Conservation (phyloP, 139 green algal genomes). For the Chlamydomonas sphaeroides region DNA sequence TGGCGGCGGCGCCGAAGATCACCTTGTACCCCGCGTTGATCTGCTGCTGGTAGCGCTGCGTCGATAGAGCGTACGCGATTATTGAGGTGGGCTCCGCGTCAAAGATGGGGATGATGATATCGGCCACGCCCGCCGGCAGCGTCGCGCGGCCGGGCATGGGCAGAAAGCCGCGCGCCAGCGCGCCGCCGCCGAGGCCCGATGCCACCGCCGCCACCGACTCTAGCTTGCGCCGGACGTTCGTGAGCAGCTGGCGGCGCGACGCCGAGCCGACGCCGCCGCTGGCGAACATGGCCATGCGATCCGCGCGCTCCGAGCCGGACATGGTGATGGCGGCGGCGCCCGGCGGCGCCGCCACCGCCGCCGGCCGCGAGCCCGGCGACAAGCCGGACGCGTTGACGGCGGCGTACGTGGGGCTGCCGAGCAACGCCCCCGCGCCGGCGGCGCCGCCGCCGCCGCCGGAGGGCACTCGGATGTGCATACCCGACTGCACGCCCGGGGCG, state of each 20-base stretch:
- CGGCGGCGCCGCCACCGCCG: not conserved
- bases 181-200: not conserved
- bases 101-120: conserved; percentile 60
- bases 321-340: not conserved
- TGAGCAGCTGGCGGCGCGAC: conserved; percentile 13
- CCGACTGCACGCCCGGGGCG: not conserved
- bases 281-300: not conserved
- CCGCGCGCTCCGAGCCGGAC: not conserved
- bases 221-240: not conserved
- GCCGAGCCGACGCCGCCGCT: not conserved
- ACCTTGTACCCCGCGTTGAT: conserved; percentile 57
- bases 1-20: conserved; percentile 4
- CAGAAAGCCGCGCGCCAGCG: conserved; percentile 45
- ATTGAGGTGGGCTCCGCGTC: conserved; percentile 85
- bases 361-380: too few species aligned
- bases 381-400: not conserved
- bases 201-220: conserved; percentile 2
- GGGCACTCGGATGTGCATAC: not conserved
- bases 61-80: conserved; percentile 83
- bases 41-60: conserved; percentile 69
- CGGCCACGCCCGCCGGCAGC: conserved; percentile 65
- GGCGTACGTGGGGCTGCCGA: not conserved
- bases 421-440: too few species aligned
- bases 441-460: not conserved
- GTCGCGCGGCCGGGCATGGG: conserved; percentile 65